Conservation (phyloP, 1,284 basidiomycete species). For the Pseudozyma sp. region DNA sequence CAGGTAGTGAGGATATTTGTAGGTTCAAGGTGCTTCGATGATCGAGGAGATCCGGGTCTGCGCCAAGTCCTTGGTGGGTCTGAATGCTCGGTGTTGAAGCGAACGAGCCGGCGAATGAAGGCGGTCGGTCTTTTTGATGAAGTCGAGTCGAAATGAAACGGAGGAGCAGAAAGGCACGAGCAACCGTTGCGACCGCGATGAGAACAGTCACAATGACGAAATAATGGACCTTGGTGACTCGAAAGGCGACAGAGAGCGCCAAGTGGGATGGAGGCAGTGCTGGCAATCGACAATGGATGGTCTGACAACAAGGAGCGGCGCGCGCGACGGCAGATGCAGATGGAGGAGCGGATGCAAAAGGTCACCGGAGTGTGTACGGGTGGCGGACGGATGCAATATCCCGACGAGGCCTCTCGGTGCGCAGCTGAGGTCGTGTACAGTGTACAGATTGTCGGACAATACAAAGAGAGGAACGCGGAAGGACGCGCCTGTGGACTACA, state of each 20-base stretch:
- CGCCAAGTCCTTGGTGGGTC: not conserved
- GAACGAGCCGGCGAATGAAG: not conserved
- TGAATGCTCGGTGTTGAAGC: not conserved
- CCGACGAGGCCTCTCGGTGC: not conserved
- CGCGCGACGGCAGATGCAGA: not conserved
- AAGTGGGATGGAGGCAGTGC: not conserved
- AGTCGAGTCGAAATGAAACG: no score
- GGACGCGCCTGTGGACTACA: not conserved
- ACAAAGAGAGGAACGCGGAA: not conserved
- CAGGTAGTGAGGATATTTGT: not conserved
- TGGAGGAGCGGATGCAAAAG: not conserved
- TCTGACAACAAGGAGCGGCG: not conserved
- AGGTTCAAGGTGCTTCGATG: not conserved
- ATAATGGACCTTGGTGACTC: not conserved
- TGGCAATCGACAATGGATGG: not conserved
- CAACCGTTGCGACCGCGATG: no score
- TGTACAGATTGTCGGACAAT: not conserved
- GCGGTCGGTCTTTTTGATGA: not conserved
- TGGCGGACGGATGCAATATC: not conserved
- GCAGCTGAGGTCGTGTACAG: no score
- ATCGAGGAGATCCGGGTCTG: constrained; percentile 6
- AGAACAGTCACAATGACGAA: no score
- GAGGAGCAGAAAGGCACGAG: no score
- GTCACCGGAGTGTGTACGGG: not conserved
- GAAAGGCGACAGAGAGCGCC: not conserved